Percentiles rank a stretch among this genome's conserved stretches.
Conservation (phyloP, 2,329 filamentous ascomycete genomes). For the Trichoderma simmonsii region DNA sequence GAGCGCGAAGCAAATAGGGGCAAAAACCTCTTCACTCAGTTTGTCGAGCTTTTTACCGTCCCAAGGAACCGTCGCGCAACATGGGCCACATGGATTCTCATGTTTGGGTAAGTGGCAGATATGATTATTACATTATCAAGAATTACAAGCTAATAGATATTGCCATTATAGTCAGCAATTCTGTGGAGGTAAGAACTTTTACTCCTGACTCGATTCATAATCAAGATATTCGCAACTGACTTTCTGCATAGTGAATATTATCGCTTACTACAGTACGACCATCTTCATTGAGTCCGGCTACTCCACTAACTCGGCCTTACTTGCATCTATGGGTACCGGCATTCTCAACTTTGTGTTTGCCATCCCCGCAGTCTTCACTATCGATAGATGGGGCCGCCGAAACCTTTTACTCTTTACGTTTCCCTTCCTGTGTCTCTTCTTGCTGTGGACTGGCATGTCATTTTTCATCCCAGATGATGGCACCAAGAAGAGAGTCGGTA, state of each 20-base stretch:
- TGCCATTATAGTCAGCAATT: constrained; percentile 41
- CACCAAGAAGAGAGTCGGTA: constrained; percentile 27
- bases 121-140: no score
- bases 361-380: constrained; percentile 34
- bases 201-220: background rate
- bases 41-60: constrained; percentile 52
- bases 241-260: constrained; percentile 26
- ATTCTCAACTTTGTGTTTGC: constrained; percentile 28
- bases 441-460: constrained; percentile 33
- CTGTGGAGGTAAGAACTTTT: constrained; percentile 5
- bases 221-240: background rate
- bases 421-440: constrained; percentile 34
- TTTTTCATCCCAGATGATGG: constrained; percentile 27
- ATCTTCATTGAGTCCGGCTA: constrained; percentile 31
- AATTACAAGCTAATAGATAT: background rate
- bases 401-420: constrained; percentile 32
- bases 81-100: constrained; percentile 60
- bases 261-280: constrained; percentile 32
- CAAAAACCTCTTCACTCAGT: constrained; percentile 45
- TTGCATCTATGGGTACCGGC: constrained; percentile 34
- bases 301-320: constrained; percentile 28
- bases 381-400: constrained; percentile 27
- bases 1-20: constrained; percentile 30
- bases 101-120: constrained; percentile 40
- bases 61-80: constrained; percentile 57